Percentiles rank a stretch among this genome's conserved stretches.
Evolutionary conservation across 768 basidiomycete species (phyloP).

Genomic region (Tephrocybe sp.): DNA sequence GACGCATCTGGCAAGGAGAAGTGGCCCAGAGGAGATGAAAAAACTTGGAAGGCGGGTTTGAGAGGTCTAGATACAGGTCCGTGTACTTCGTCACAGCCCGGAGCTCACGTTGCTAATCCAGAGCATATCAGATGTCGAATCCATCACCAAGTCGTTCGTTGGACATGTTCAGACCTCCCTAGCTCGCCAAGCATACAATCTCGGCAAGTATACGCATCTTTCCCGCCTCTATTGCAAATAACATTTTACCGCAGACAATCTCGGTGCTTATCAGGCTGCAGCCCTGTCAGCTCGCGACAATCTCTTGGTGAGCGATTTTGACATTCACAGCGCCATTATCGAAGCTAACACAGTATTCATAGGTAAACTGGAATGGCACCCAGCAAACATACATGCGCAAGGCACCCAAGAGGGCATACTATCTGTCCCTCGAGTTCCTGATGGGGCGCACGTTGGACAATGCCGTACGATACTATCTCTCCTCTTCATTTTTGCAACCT

Average conservation of each 20-base stretch:
- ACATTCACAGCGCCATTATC: background rate
- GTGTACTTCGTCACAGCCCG: conserved; percentile 1
- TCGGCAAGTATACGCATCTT: conserved; percentile 43
- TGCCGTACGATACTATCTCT: conserved; percentile 47
- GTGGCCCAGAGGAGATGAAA: conserved; percentile 83
- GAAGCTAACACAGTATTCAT: conserved; percentile 5
- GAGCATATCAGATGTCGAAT: conserved; percentile 46
- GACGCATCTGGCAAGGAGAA: conserved; percentile 78
- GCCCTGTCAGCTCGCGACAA: conserved; percentile 88
- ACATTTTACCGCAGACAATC: conserved; percentile 46
- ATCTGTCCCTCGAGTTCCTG: conserved; percentile 92
- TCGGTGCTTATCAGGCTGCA: conserved; percentile 91
- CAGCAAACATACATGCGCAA: conserved; percentile 78
- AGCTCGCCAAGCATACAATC: conserved; percentile 88
- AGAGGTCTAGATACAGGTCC: conserved; percentile 58
- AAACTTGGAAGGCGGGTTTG: conserved; percentile 66
- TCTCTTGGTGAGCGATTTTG: conserved; percentile 56
- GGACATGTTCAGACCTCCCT: conserved; percentile 87
- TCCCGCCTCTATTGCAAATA: conserved; percentile 4
- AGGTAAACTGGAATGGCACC: conserved; percentile 88
- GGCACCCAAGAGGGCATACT: conserved; percentile 88
- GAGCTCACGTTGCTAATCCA: conserved; percentile 1
- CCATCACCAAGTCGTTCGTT: conserved; percentile 74
- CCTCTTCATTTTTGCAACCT: conserved; percentile 51
- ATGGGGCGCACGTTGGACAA: conserved; percentile 82